Conservation (phyloP, 208 protist genomes). For the Acanthamoeba royreba region DNA sequence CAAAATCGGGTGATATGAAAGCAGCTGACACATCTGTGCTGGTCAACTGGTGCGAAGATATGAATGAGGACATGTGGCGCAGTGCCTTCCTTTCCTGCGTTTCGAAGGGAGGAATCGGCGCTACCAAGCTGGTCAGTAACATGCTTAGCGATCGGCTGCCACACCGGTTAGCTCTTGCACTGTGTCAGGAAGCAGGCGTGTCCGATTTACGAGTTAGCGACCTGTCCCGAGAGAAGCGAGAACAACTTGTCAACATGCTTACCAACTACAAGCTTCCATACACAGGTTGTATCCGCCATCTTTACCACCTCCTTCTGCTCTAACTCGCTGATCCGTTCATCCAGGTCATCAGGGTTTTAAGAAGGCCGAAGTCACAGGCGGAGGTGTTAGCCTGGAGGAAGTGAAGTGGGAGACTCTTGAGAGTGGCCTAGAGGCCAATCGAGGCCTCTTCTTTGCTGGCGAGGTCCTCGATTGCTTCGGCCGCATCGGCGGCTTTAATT, state of each 20-base stretch:
- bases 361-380: constrained; percentile 51
- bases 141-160: background rate
- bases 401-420: constrained; percentile 31
- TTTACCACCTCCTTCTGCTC: too few species aligned
- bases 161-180: background rate
- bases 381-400: background rate
- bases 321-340: too few species aligned
- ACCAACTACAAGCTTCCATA: background rate
- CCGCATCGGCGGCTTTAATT: constrained; percentile 53
- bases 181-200: background rate
- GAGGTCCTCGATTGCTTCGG: constrained; percentile 53
- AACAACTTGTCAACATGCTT: background rate
- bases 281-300: too few species aligned
- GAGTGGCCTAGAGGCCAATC: background rate
- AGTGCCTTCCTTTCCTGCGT: background rate
- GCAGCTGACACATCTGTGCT: background rate
- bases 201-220: background rate
- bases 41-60: constrained; percentile 6
- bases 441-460: constrained; percentile 14
- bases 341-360: constrained; percentile 33
- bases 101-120: background rate
- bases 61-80: background rate
- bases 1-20: background rate
- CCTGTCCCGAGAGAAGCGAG: background rate
- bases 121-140: background rate